Evolutionary conservation across 495 filamentous ascomycete genomes (phyloP), one percentile per base, ranked within the genome.

Genomic region (Aspergillus taichungensis): DNA sequence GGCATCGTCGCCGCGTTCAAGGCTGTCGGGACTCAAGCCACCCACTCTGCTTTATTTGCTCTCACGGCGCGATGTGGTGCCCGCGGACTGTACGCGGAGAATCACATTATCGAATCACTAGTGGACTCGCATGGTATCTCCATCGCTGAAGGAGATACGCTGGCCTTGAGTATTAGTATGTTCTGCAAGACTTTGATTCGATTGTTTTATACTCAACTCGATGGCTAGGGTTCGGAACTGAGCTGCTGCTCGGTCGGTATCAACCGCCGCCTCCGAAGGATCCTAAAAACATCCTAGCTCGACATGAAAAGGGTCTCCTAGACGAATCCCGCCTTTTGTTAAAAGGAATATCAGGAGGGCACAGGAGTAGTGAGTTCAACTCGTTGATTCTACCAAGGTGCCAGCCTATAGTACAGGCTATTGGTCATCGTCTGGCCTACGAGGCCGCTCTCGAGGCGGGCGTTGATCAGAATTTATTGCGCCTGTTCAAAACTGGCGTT

Each of bases 191-290:
- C 33, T 47, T 4, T 9, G 30, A 3, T 35, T 40, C 30, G 6
- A 30, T 14, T 6, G 24, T 37, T 29, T 13, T 34, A n/a, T n/a
- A 33, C 33, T 7, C n/a, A 37, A 8, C 6, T 30, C 10, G 14
- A 30, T 31, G 1, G n/a, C n/a, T 32, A 65, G 59, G 62, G 1
- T 55, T 69, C 28, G 62, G 54, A 35, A 64, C 54, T 7, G 66
- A 70, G 44, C 41, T 70, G 2, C 55, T 70, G 10, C 48, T 64
- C 8, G 61, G 56, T 11, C 59, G 66, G 5, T 70, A 68, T 43
- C 27, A 53, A 32, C 30, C 65, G 1, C 64, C 64, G 4, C 46
- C 52, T 1, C 37, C 61, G 0, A 57, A 37, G 13, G 12, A 53
- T 10, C 56, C 56, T 9, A 43, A 28, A 5, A 54, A 47, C 36